phyloP scores from a whole-genome alignment of 2,329 filamentous ascomycete species.

The Aspergillus novofumigatus region DNA sequence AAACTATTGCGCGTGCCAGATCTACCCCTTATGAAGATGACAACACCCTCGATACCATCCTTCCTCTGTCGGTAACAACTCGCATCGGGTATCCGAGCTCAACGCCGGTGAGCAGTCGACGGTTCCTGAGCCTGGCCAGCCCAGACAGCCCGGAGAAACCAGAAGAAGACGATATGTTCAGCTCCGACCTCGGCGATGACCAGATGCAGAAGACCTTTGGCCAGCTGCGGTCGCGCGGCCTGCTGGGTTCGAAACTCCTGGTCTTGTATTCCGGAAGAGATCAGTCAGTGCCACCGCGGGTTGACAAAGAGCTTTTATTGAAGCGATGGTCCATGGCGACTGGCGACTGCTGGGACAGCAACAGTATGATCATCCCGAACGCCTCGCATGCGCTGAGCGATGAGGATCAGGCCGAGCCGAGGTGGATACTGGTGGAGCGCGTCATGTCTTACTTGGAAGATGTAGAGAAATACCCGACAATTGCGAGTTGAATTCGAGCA shows the following conservation, averaged over 20 bases:
- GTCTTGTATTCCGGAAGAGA: constrained; percentile 46
- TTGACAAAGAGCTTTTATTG: constrained; percentile 44
- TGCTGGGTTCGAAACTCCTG: constrained; percentile 39
- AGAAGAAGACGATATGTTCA: constrained; percentile 84
- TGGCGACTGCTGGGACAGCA: constrained; percentile 34
- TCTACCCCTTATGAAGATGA: not conserved
- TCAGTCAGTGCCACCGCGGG: constrained; percentile 40
- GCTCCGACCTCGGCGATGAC: constrained; percentile 64
- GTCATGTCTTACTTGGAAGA: not conserved
- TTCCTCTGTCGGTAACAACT: not conserved
- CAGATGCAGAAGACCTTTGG: constrained; percentile 62
- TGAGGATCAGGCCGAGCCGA: not conserved
- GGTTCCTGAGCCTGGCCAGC: constrained; percentile 56
- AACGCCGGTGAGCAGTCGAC: constrained; percentile 49
- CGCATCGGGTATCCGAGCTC: not conserved
- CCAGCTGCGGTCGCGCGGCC: constrained; percentile 33
- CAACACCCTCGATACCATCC: not conserved
- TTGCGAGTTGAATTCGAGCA: not conserved
- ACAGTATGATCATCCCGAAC: constrained; percentile 44
- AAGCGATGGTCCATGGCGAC: constrained; percentile 41
- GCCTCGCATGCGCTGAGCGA: not conserved
- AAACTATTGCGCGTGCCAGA: not conserved
- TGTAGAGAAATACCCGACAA: not conserved
- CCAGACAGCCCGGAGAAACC: constrained; percentile 50
- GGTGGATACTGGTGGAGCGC: not conserved